Base-by-base conservation (phyloP, 805 yeast species). In the Cyberlindnera samutprakarnensis region DNA sequence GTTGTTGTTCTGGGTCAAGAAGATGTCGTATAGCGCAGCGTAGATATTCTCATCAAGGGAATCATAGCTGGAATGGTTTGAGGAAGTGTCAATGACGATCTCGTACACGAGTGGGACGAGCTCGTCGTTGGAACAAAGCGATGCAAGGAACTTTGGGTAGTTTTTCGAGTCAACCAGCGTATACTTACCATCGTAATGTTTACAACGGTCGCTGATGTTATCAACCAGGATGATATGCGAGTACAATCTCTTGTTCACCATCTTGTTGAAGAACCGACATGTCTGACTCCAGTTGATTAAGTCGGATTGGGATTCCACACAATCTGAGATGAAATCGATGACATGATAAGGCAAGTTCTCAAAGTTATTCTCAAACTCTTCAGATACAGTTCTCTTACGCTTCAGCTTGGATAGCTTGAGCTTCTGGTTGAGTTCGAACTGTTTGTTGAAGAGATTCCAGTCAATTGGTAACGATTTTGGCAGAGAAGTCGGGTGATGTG, bases 361-460 rank as follows among this genome's bases (percentile, higher is more conserved):
- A 37, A 51, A 48, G 28, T 42, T 44, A 29, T 48, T 44, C 32
- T 42, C 37, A 31, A 31, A 8, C 18, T 30, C 28, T 19, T 38
- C 28, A 13, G 29, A 16, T 21, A 18, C 15, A 25, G 33, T 20
- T 17, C 30, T 7, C 19, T 29, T 19, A 25, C 33, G 23, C 8
- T 33, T 21, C 14, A 31, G 32, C 25, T 32, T 27, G 7, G 46
- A 37, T 20, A 26, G 36, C 27, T 31, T 32, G 5, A 38, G 22
- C 15, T 35, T 44, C 25, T 49, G 51, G 16, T 49, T 44, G 25
- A 49, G 26, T 14, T 37, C 35, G 19, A 40, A 51, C 27, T 51
- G 54, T 22, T 43, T 46, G 36, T 51, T 49, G 36, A 51, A 51
- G 36, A 51, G 41, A 11, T 38, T 38, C 56, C 56, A 51, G 32